Evolutionary conservation across 352 stramenopile species (phyloP), one percentile per base, ranked within the genome.

Genomic region (Globisporangium paroecandrum): DNA sequence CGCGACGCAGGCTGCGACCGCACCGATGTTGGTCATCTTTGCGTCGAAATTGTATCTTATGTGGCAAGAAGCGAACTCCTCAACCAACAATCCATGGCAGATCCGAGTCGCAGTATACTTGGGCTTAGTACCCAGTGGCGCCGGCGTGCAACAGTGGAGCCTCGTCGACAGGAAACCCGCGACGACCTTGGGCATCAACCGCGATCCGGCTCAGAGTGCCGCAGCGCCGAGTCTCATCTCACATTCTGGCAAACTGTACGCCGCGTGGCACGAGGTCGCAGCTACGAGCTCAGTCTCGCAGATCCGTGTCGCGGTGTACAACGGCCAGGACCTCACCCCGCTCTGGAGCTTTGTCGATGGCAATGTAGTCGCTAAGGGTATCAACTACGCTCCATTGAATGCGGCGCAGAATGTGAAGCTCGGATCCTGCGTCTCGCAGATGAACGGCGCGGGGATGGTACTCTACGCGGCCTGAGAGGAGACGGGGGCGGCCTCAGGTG

Each of bases 391-490:
- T 0, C 34, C 57, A 5, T 34, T 75, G 8, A 78, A 72, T 10
- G 61, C 70, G 0, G 82, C 80, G 3, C 69, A 75, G 7, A 78
- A 81, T 3, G 74, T 78, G 18, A 70, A 73, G 1, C 66, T 91
- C 18, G 65, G 65, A 1, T 83, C 78, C 0, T 91, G 83, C 54
- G 69, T 55, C 4, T 77, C 78, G 0, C 58, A 60, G 6, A 20
- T 54, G 0, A 78, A 49, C 12, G 38, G 43, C 3, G 36, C 60
- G 0, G 68, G 65, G 15, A 4, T n/a, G 36, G 34, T 75, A 3
- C 56, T 91, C 15, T 90, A 86, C 54, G 83, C 77, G 15, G 36
- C 59, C 1, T 91, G 83, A 81, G 77, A 85, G n/a, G 83, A 91
- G 65, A 41, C 66, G 3, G 73, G 79, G 1, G n/a, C 66, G 0